Base-by-base conservation (phyloP, 306 rosid species). In the Luffa aegyptiaca region DNA sequence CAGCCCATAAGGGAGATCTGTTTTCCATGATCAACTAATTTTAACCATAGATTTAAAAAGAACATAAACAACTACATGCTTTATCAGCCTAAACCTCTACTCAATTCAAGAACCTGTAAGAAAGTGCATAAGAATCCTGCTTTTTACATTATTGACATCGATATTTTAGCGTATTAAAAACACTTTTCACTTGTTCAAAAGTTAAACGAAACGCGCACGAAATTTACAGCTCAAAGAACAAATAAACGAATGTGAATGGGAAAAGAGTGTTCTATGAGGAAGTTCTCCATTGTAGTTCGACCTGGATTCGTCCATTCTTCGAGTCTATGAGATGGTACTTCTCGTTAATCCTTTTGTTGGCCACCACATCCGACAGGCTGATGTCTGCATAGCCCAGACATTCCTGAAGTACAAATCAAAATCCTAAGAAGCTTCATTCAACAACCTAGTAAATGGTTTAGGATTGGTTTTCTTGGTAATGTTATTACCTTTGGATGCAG, bases 361-460 rank as follows among this genome's bases (percentile, higher is more conserved):
- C 76, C 77, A 95, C 97, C 36, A 89, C 97, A 62, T 95, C 97
- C 41, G 69, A 64, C 0, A 95, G 91, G 80, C 83, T 89, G 51
- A 95, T 90, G 81, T 91, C 97, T 82, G 90, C 92, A 63, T 89
- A 81, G 56, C 99, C 99, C 81, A 96, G 52, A 10, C 91, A 87
- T 77, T 93, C 97, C 97, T 93, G 44, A 36, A 76, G 55, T n/a
- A 33, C 83, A 71, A 59, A 59, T 64, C 36, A 62, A 88, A 59
- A 75, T 37, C 37, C 16, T 16, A 35, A 17, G 10, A 75, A 12
- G 78, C 49, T 48, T 74, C 12, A 26, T 8, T 6, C 61, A 46
- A 72, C 8, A 52, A 42, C 49, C 8, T 16, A 10, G 65, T 26
- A 75, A 9, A 55, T 36, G 9, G 26, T 51, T 49, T 44, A 18